Percentiles rank a stretch among this genome's conserved stretches.
Evolutionary conservation across 2,329 filamentous ascomycete genomes (phyloP).

Genomic region (Aspergillus tubingensis): DNA sequence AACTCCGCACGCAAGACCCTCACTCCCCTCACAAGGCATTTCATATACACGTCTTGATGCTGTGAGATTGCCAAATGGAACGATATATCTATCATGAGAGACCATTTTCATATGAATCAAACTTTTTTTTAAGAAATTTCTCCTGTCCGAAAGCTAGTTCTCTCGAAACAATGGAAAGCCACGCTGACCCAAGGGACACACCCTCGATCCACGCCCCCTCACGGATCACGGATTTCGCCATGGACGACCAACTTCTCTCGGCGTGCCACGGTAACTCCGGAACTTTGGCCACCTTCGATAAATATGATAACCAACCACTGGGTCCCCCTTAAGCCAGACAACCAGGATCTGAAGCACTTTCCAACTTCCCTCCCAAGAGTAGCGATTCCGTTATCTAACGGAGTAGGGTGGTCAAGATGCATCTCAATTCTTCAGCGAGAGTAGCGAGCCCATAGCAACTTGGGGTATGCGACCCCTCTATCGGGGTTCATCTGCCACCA

Average conservation of each 20-base stretch:
- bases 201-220: conserved; percentile 4
- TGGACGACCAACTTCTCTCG: conserved; percentile 1
- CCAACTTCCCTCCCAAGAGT: not conserved
- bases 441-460: not conserved
- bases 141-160: not conserved
- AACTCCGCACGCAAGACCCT: not conserved
- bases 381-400: not conserved
- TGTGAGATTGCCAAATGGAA: not conserved
- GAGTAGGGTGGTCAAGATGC: conserved; percentile 7
- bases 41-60: not conserved
- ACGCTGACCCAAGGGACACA: conserved; percentile 4
- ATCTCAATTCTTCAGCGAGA: not conserved
- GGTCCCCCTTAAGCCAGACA: not conserved
- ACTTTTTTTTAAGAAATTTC: not conserved
- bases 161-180: conserved; percentile 6
- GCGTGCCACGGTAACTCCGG: conserved; percentile 9
- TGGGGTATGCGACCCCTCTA: not conserved
- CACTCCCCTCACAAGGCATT: not conserved
- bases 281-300: conserved; percentile 4
- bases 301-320: not conserved
- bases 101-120: not conserved
- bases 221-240: conserved; percentile 9
- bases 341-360: not conserved
- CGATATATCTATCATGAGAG: too few relatives aligned
- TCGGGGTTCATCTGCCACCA: not conserved